These are phyloP conservation scores for Alternaria panax DNA, from an alignment of 2,329 filamentous ascomycete genomes.

Conservation along the genomic window DNA sequence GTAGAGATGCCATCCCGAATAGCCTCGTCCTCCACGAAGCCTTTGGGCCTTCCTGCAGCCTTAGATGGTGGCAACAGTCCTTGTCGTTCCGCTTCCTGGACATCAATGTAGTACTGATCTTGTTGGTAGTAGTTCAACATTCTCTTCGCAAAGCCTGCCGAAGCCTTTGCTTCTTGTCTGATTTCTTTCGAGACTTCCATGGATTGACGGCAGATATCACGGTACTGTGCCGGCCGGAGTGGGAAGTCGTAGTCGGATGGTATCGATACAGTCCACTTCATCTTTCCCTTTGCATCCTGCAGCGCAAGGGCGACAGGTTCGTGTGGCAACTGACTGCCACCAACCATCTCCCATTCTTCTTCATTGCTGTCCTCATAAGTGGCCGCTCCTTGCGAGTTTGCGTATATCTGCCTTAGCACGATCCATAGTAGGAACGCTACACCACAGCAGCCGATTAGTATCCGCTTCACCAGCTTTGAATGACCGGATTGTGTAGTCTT, in stretches of 20 bases:
- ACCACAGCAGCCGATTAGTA: constrained; percentile 62
- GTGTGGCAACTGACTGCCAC: constrained; percentile 70
- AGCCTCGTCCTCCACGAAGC: constrained; percentile 49
- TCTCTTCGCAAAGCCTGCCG: constrained; percentile 37
- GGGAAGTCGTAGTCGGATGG: constrained; percentile 73
- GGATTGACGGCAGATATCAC: constrained; percentile 72
- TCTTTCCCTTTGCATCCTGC: constrained; percentile 67
- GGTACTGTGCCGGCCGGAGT: constrained; percentile 69
- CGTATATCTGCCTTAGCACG: constrained; percentile 46
- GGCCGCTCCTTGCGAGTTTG: constrained; percentile 21
- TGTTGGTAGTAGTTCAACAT: constrained; percentile 64
- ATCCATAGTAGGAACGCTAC: constrained; percentile 61
- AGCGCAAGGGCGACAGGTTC: constrained; percentile 77
- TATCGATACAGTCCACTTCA: constrained; percentile 84
- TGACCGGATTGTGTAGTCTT: constrained; percentile 62
- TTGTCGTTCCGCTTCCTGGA: constrained; percentile 71
- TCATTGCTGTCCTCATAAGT: constrained; percentile 29
- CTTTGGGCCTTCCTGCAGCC: constrained; percentile 47
- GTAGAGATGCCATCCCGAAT: constrained; percentile 38
- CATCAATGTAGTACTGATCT: constrained; percentile 76
- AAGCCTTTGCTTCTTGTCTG: constrained; percentile 43
- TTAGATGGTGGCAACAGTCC: constrained; percentile 65
- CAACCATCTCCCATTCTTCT: constrained; percentile 71
- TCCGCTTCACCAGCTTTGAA: constrained; percentile 64
- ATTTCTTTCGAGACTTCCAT: constrained; percentile 67